Percentiles rank a stretch among this genome's conserved stretches.
These are phyloP conservation scores for Naganishia antarctica DNA, from an alignment of 768 basidiomycete species.

Conservation along the genomic window DNA sequence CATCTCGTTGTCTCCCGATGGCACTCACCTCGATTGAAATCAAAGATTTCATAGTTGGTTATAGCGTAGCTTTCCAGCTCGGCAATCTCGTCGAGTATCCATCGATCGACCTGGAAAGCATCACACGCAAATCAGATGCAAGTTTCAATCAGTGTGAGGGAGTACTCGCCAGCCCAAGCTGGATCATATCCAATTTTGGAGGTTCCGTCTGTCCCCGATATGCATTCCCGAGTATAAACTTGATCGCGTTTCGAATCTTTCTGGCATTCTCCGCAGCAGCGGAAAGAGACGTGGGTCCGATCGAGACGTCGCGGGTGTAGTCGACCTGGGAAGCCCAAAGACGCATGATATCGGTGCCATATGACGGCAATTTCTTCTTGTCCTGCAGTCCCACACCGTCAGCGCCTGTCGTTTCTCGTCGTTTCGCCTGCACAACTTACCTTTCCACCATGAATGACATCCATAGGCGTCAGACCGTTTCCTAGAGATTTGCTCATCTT, in stretches of 20 bases:
- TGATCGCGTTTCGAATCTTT: constrained; percentile 77
- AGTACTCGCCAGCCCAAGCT: constrained; percentile 63
- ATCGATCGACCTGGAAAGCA: constrained; percentile 66
- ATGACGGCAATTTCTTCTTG: constrained; percentile 66
- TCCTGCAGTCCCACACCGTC: constrained; percentile 51
- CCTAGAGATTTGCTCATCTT: constrained; percentile 98
- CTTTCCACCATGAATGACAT: constrained; percentile 69
- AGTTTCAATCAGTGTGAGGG: not conserved
- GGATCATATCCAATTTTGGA: constrained; percentile 44
- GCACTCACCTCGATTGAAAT: constrained; percentile 72
- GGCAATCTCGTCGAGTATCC: constrained; percentile 78
- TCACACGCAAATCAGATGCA: not conserved
- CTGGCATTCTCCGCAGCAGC: constrained; percentile 71
- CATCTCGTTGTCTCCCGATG: not conserved
- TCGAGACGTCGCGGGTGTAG: constrained; percentile 79
- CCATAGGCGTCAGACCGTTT: constrained; percentile 80
- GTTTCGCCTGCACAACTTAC: constrained; percentile 57
- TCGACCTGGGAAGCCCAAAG: constrained; percentile 90
- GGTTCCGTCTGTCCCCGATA: constrained; percentile 47
- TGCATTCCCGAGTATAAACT: constrained; percentile 81
- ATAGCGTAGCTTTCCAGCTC: constrained; percentile 64
- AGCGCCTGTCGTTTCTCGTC: constrained; percentile 53
- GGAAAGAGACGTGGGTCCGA: constrained; percentile 70
- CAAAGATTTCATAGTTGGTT: constrained; percentile 65
- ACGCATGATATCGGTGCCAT: constrained; percentile 79